A percentile compares a stretch with the other conserved stretches of the same genome.
Evolutionary conservation across 345 rosid genomes (phyloP).

Genomic region (Bruguiera gymnorhiza): DNA sequence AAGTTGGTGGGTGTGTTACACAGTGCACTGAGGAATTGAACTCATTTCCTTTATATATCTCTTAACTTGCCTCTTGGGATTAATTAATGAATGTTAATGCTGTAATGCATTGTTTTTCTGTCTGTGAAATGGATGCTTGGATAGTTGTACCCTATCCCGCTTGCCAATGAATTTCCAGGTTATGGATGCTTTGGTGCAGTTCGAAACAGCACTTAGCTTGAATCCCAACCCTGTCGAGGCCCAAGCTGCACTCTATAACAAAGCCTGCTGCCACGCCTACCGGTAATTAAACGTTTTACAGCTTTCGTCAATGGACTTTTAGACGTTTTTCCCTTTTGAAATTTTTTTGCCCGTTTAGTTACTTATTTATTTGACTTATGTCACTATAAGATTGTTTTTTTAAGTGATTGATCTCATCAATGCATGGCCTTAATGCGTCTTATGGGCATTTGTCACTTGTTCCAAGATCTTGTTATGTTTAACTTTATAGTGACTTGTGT

Average conservation of each 20-base stretch:
- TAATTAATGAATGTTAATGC: too few species aligned
- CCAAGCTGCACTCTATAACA: slow-evolving; percentile 92
- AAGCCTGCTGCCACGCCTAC: slow-evolving; percentile 93
- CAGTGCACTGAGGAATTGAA: neutral
- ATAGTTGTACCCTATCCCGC: neutral
- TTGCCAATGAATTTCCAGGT: slow-evolving; percentile 44
- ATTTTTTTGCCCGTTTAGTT: neutral
- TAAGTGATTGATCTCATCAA: too few species aligned
- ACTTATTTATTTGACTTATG: too few species aligned
- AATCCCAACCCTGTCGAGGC: slow-evolving; percentile 72
- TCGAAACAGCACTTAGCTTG: slow-evolving; percentile 74
- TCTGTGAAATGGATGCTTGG: neutral
- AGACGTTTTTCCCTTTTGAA: neutral
- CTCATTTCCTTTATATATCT: neutral
- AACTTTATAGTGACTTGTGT: too few species aligned
- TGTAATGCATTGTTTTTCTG: too few species aligned
- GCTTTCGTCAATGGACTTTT: neutral
- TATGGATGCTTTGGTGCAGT: slow-evolving; percentile 75
- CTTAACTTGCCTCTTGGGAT: too few species aligned
- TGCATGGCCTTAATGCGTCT: too few species aligned
- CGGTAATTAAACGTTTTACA: slow-evolving; percentile 30
- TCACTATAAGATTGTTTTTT: too few species aligned
- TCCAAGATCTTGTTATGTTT: too few species aligned
- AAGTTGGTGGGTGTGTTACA: neutral
- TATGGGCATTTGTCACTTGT: too few species aligned